Conservation (phyloP, 2,329 filamentous ascomycete genomes). For the Aureobasidium sp. region DNA sequence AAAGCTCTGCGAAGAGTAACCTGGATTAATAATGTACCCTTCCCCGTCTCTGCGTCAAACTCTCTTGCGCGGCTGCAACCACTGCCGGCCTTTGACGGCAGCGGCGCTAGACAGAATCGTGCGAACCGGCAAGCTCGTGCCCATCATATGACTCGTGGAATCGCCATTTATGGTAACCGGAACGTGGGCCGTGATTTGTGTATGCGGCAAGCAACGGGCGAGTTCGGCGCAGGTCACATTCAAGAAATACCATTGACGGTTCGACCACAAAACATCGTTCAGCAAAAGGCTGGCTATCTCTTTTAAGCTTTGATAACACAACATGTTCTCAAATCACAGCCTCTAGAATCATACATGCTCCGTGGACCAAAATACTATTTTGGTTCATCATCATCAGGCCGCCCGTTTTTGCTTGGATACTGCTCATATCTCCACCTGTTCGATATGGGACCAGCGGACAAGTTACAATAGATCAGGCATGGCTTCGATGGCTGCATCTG, state of each 20-base stretch:
- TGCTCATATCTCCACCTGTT: not conserved
- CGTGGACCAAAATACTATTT: not conserved
- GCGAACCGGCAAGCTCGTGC: not conserved
- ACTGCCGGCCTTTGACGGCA: conserved; percentile 2
- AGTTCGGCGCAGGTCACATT: not conserved
- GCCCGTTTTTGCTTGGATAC: not conserved
- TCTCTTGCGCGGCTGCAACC: not conserved
- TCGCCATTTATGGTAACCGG: not conserved
- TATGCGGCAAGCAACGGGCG: not conserved
- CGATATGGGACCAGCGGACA: not conserved
- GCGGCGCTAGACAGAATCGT: conserved; percentile 1
- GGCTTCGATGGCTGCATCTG: not conserved
- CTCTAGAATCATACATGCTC: not conserved
- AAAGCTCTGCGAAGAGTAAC: not conserved
- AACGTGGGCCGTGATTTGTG: not conserved
- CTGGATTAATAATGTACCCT: conserved; percentile 1
- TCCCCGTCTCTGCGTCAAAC: not conserved
- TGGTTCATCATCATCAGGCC: conserved; percentile 7
- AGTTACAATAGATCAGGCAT: not conserved
- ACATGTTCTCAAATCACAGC: not conserved
- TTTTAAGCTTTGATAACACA: not conserved
- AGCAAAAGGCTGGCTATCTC: not conserved
- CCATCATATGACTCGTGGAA: conserved; percentile 11
- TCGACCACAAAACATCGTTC: not conserved
- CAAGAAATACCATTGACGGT: no score